Evolutionary conservation across 768 basidiomycete genomes (phyloP).

Genomic region (Pleurotus djamor): DNA sequence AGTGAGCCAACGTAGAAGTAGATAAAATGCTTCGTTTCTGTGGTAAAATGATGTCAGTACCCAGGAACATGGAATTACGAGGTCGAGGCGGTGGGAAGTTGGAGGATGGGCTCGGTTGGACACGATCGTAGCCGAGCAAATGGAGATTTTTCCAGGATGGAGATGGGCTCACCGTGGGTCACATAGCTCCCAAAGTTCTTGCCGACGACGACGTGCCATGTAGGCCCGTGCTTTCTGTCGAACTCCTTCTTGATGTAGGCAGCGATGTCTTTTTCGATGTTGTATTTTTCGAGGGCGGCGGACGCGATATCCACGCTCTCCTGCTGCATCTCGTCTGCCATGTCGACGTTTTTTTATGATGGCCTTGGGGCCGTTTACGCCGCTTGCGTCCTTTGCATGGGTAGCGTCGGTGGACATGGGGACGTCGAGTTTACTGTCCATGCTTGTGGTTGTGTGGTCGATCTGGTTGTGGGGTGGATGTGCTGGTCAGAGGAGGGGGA

Average conservation of each 20-base stretch:
- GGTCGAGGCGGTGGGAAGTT: conserved; percentile 7
- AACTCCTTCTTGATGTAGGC: conserved; percentile 99
- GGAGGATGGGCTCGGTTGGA: conserved; percentile 7
- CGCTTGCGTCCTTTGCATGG: conserved; percentile 31
- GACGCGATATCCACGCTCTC: conserved; percentile 88
- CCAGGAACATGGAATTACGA: conserved; percentile 4
- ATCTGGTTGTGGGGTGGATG: conserved; percentile 9
- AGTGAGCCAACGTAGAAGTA: conserved; percentile 96
- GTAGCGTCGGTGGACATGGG: conserved; percentile 50
- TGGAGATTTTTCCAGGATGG: neutral
- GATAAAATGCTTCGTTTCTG: conserved; percentile 98
- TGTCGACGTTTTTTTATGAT: conserved; percentile 96
- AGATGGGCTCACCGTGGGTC: conserved; percentile 81
- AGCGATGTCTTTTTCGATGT: conserved; percentile 97
- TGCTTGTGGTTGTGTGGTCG: conserved; percentile 21
- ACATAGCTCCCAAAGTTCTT: conserved; percentile 99
- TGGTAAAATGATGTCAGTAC: conserved; percentile 11
- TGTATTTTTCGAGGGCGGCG: conserved; percentile 84
- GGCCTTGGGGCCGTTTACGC: conserved; percentile 61
- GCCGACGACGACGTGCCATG: conserved; percentile 99
- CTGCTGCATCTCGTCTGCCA: conserved; percentile 96
- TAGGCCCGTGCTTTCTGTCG: conserved; percentile 87
- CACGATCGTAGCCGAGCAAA: neutral
- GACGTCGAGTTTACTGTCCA: conserved; percentile 61
- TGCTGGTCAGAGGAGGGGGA: neutral